phyloP scores from a whole-genome alignment of 192 early-diverging fungal genomes.

The Linnemannia zychae region DNA sequence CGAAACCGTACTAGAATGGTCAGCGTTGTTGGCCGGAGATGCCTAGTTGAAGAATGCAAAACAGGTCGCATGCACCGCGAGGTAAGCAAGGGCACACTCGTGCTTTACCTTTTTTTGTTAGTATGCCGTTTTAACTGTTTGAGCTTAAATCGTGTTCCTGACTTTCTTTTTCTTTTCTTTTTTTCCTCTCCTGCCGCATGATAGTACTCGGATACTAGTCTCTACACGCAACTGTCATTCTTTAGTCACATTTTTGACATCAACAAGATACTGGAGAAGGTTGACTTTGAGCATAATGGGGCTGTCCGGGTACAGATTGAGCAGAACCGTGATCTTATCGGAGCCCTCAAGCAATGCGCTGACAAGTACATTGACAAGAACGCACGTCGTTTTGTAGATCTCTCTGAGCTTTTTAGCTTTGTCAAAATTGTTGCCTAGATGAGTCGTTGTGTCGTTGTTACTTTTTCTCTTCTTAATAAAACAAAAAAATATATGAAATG shows the following conservation, averaged over 20 bases:
- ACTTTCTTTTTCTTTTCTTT: not conserved
- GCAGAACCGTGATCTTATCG: constrained; percentile 58
- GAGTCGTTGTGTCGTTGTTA: not conserved
- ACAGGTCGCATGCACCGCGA: constrained; percentile 76
- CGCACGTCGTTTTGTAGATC: constrained; percentile 80
- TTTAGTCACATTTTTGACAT: constrained; percentile 77
- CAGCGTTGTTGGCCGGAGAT: constrained; percentile 78
- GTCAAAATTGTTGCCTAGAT: constrained; percentile 26
- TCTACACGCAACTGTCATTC: constrained; percentile 90
- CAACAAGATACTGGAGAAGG: constrained; percentile 55
- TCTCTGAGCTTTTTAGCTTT: constrained; percentile 72
- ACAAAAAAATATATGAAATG: not conserved
- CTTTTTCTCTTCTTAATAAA: not conserved
- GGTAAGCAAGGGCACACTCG: constrained; percentile 64
- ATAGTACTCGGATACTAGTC: constrained; percentile 80
- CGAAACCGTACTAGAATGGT: constrained; percentile 72
- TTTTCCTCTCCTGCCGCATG: not conserved
- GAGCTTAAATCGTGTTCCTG: not conserved
- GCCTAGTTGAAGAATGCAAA: constrained; percentile 75
- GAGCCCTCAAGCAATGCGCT: constrained; percentile 62
- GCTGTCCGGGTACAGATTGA: constrained; percentile 45
- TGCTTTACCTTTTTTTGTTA: not conserved
- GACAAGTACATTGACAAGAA: constrained; percentile 80
- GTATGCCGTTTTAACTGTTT: not conserved
- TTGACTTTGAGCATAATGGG: constrained; percentile 39